Percentiles rank a stretch among this genome's conserved stretches.
Conservation (phyloP, 2,329 filamentous ascomycete species). For the Pezicula radicicola region DNA sequence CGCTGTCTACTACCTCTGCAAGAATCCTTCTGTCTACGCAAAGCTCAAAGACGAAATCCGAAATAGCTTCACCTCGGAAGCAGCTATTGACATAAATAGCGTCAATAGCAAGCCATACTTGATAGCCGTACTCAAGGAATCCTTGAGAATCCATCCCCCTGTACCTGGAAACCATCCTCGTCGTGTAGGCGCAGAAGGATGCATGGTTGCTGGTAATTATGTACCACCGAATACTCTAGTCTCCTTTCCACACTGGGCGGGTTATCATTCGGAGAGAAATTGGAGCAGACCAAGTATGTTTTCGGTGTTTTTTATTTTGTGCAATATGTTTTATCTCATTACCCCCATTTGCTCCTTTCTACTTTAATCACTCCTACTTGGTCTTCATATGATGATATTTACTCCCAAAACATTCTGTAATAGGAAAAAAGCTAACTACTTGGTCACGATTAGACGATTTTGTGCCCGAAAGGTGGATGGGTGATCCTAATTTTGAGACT, state of each 20-base stretch:
- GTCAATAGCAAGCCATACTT: conserved; percentile 39
- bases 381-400: not conserved
- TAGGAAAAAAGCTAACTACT: not conserved
- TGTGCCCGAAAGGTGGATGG: conserved; percentile 27
- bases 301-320: not conserved
- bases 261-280: not conserved
- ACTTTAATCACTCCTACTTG: not conserved
- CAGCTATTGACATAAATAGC: conserved; percentile 26
- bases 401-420: not conserved
- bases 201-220: not conserved
- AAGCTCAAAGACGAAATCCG: conserved; percentile 22
- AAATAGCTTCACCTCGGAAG: conserved; percentile 29
- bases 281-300: conserved; percentile 19
- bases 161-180: not conserved
- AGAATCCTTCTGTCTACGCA: conserved; percentile 4
- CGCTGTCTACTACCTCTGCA: conserved; percentile 29
- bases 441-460: not conserved
- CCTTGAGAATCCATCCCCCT: conserved; percentile 1
- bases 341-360: not conserved
- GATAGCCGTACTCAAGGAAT: conserved; percentile 31
- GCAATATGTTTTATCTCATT: not conserved
- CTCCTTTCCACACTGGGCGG: not conserved
- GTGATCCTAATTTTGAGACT: conserved; percentile 8
- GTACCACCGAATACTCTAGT: conserved; percentile 8
- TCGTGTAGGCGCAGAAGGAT: not conserved